Percentiles rank a stretch among this genome's conserved stretches.
Evolutionary conservation across 768 basidiomycete genomes (phyloP).

Genomic region (Mycena alexandri): DNA sequence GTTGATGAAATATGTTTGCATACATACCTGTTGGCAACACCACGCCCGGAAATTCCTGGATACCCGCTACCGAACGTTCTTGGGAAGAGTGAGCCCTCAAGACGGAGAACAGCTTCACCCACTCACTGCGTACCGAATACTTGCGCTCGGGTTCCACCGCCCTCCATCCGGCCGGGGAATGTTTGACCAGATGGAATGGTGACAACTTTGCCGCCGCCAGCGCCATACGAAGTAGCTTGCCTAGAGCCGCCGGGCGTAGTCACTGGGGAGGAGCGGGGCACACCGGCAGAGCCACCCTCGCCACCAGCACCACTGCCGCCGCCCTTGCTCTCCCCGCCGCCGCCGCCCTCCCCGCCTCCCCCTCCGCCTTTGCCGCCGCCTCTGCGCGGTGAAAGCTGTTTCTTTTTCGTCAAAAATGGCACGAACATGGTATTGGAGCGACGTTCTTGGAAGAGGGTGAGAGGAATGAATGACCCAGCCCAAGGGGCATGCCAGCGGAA

Average conservation of each 20-base stretch:
- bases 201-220: constrained; percentile 45
- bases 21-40: constrained; percentile 41
- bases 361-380: constrained; percentile 28
- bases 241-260: constrained; percentile 8
- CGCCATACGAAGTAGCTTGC: constrained; percentile 48
- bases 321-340: neutral
- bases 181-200: constrained; percentile 48
- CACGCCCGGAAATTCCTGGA: constrained; percentile 50
- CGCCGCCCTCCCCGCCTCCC: constrained; percentile 5
- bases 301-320: neutral
- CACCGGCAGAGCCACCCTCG: neutral
- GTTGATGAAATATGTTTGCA: too few relatives aligned
- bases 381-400: constrained; percentile 26
- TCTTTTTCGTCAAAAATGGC: constrained; percentile 25
- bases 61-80: constrained; percentile 61
- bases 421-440: constrained; percentile 25
- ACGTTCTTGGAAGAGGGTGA: neutral
- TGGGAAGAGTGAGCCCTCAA: neutral
- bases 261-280: constrained; percentile 14
- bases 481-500: too few relatives aligned
- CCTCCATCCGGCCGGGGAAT: constrained; percentile 46
- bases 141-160: constrained; percentile 51
- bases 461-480: too few relatives aligned
- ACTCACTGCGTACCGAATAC: constrained; percentile 48
- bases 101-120: neutral